Base-by-base conservation (phyloP, 805 yeast genomes). In the Candida argentea region DNA sequence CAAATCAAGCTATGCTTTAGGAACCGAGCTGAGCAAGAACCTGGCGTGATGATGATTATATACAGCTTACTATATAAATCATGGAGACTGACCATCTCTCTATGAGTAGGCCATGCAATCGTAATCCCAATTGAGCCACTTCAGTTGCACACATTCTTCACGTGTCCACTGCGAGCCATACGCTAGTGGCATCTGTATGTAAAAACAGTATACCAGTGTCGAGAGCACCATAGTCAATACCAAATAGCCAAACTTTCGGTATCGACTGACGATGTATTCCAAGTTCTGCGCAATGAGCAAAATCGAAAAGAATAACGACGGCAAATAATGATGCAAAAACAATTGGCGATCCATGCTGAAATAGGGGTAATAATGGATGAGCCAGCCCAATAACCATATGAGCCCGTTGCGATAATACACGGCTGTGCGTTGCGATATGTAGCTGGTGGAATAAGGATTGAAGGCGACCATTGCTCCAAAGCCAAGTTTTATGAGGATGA, bases 341-440 rank as follows among this genome's bases (percentile, higher is more conserved):
- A 61, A 30, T 26, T 61, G 63, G 31, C 65, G 43, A 9, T 50
- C 31, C 49, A 59, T 46, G 32, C 46, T 30, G 44, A 67, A 58
- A 35, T 68, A 74, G 12, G 91, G 89, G 23, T 66, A 37, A 36
- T 61, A 70, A 40, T 77, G 76, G 14, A 75, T 17, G 2, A 61
- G 34, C 70, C 75, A 82, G 1, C 84, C 91, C 2, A 70, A 33
- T 11, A 67, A 38, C 32, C 52, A 67, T 34, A 65, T 67, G 9
- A 58, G 32, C 8, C 50, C 31, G 21, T 40, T 32, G 17, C 32
- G 26, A 33, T 48, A 50, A 30, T 43, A 50, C 9, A 33, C 28
- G 6, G 31, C 22, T 2, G 30, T 29, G 9, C 31, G 27, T 5
- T 26, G 13, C 0, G 43, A 24, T 29, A 49, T 52, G 12, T 25